Evolutionary conservation across 371 early-diverging fungal genomes (phyloP).

Genomic region (Mucor circinelloides): DNA sequence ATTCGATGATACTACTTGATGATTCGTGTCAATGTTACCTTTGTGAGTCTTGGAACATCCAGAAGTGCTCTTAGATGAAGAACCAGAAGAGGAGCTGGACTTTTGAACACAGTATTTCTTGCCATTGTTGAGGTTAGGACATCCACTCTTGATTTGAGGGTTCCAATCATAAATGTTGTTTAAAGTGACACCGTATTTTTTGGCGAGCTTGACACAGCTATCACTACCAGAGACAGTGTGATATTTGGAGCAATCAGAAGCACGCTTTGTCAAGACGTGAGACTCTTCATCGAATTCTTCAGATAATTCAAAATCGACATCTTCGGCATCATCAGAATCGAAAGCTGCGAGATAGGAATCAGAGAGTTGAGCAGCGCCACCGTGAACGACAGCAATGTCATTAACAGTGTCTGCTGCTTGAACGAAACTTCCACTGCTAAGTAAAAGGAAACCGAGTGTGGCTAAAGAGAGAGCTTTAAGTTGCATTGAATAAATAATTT

Average conservation of each 20-base stretch:
- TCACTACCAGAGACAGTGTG: slow-evolving; percentile 35
- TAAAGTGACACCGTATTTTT: slow-evolving; percentile 30
- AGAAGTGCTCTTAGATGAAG: not conserved
- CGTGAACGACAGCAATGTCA: slow-evolving; percentile 9
- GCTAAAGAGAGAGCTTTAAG: slow-evolving; percentile 29
- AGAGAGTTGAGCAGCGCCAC: not conserved
- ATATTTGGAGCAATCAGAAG: slow-evolving; percentile 25
- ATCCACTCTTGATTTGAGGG: slow-evolving; percentile 37
- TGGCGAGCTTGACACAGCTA: slow-evolving; percentile 32
- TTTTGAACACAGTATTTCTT: slow-evolving; percentile 45
- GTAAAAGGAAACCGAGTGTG: slow-evolving; percentile 26
- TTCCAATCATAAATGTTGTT: slow-evolving; percentile 34
- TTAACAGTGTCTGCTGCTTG: slow-evolving; percentile 1
- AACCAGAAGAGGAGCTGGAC: not conserved
- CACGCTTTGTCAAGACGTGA: slow-evolving; percentile 21
- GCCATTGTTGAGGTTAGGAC: slow-evolving; percentile 40
- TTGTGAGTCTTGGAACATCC: slow-evolving; percentile 12
- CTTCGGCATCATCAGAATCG: slow-evolving; percentile 28
- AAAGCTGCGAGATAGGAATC: slow-evolving; percentile 32
- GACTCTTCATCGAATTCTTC: slow-evolving; percentile 27
- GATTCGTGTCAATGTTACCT: not conserved
- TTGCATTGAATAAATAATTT: slow-evolving; percentile 14
- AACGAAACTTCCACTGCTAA: slow-evolving; percentile 14
- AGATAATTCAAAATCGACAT: slow-evolving; percentile 31
- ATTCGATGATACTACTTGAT: not conserved